Conservation (phyloP, 768 basidiomycete genomes). For the Pleurotus cornucopiae region DNA sequence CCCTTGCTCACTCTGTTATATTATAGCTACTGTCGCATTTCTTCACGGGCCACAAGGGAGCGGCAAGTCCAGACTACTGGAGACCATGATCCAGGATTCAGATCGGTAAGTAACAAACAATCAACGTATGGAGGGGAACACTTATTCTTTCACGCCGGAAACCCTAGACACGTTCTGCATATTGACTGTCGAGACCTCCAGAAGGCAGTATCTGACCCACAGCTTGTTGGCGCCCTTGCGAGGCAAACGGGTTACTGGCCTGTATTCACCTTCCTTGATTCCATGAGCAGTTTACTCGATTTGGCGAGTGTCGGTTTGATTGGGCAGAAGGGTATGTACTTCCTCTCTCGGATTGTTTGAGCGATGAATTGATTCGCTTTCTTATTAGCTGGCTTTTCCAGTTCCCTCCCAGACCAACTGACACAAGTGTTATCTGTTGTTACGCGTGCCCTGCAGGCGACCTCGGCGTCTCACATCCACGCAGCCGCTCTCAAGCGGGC, state of each 20-base stretch:
- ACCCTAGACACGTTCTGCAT: slow-evolving; percentile 58
- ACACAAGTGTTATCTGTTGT: slow-evolving; percentile 82
- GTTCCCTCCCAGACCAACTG: slow-evolving; percentile 76
- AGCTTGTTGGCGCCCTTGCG: slow-evolving; percentile 67
- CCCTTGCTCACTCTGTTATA: background rate
- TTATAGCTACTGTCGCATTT: slow-evolving; percentile 67
- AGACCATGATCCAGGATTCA: slow-evolving; percentile 45
- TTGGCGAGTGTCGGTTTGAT: slow-evolving; percentile 92
- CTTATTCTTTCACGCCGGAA: background rate
- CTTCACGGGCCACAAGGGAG: slow-evolving; percentile 83
- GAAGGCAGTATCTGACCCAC: slow-evolving; percentile 63
- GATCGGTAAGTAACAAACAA: slow-evolving; percentile 38
- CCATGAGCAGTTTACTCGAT: slow-evolving; percentile 79
- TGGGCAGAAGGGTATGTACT: slow-evolving; percentile 75
- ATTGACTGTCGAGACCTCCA: slow-evolving; percentile 82
- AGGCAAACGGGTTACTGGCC: slow-evolving; percentile 87
- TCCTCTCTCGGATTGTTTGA: background rate
- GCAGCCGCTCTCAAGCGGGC: slow-evolving; percentile 35
- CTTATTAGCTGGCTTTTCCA: slow-evolving; percentile 71
- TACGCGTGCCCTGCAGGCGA: slow-evolving; percentile 62
- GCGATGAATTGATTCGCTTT: background rate
- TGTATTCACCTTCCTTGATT: slow-evolving; percentile 80
- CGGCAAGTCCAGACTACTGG: slow-evolving; percentile 65
- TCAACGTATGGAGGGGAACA: background rate
- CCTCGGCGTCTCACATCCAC: slow-evolving; percentile 44